Conservation (phyloP, 179 eudicot species). For the Patellifolia procumbens region DNA sequence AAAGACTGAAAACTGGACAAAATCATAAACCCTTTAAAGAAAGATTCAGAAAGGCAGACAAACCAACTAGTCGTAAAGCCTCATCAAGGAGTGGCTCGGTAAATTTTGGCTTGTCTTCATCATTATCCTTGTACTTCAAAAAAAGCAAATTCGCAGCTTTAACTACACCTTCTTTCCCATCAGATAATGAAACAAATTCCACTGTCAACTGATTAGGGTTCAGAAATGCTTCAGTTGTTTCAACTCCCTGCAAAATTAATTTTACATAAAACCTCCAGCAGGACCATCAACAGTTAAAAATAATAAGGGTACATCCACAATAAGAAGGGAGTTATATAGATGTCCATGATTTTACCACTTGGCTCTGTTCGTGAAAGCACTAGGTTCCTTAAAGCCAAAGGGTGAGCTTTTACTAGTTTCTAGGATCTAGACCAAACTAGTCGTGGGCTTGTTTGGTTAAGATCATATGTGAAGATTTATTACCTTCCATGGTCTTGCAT, state of each 20-base stretch:
- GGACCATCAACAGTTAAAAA: slow-evolving; percentile 10
- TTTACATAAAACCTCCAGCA: not conserved
- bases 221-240: slow-evolving; percentile 31
- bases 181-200: slow-evolving; percentile 70
- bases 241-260: slow-evolving; percentile 49
- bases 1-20: not conserved
- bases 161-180: slow-evolving; percentile 80
- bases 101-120: slow-evolving; percentile 51
- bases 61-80: slow-evolving; percentile 71
- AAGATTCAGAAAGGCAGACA: slow-evolving; percentile 18
- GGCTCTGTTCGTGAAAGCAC: not conserved
- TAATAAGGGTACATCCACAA: not conserved
- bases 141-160: slow-evolving; percentile 77
- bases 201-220: slow-evolving; percentile 43
- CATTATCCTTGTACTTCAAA: slow-evolving; percentile 45
- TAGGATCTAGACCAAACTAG: too few species aligned
- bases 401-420: too few species aligned
- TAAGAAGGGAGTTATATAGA: not conserved
- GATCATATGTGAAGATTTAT: not conserved
- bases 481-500: slow-evolving; percentile 59
- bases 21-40: not conserved
- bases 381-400: too few species aligned
- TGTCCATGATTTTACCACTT: not conserved
- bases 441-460: not conserved
- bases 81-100: slow-evolving; percentile 64